phyloP scores from a whole-genome alignment of 2,329 filamentous ascomycete species.

The Ciborinia camelliae region DNA sequence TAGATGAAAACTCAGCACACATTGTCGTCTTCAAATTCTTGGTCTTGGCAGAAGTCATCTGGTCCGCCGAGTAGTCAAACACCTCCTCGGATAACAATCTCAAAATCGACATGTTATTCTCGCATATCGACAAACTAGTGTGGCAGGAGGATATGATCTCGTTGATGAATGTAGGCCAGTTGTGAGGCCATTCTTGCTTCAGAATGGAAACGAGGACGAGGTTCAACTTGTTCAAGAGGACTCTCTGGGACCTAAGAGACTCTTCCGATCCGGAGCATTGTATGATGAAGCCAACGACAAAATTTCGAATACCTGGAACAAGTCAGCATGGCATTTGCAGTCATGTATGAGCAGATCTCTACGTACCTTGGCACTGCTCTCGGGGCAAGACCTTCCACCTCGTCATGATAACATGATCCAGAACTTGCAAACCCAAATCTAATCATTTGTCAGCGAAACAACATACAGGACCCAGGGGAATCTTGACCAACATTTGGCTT shows the following conservation, averaged over 20 bases:
- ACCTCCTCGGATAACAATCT: slow-evolving; percentile 95
- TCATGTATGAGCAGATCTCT: not conserved
- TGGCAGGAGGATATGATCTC: slow-evolving; percentile 97
- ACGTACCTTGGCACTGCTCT: slow-evolving; percentile 84
- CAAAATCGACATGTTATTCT: slow-evolving; percentile 99
- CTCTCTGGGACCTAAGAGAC: slow-evolving; percentile 76
- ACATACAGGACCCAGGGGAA: slow-evolving; percentile 1
- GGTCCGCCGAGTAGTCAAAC: slow-evolving; percentile 97
- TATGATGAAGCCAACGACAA: slow-evolving; percentile 98
- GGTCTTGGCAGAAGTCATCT: slow-evolving; percentile 98
- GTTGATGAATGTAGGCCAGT: slow-evolving; percentile 99
- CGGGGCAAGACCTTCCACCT: slow-evolving; percentile 97
- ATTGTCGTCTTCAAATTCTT: slow-evolving; percentile 96
- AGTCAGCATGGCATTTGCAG: slow-evolving; percentile 26
- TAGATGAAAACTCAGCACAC: slow-evolving; percentile 97
- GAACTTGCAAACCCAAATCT: slow-evolving; percentile 93
- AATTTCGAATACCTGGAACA: slow-evolving; percentile 85
- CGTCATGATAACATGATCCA: slow-evolving; percentile 98
- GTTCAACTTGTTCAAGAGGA: slow-evolving; percentile 96
- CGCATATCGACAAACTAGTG: slow-evolving; percentile 93
- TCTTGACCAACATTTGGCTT: slow-evolving; percentile 81
- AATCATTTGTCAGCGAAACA: slow-evolving; percentile 30
- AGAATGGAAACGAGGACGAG: slow-evolving; percentile 94
- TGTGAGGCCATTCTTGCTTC: slow-evolving; percentile 99
- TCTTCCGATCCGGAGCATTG: slow-evolving; percentile 89